These are phyloP conservation scores for Lepraria neglecta DNA, from an alignment of 495 filamentous ascomycete genomes.

Conservation along the genomic window DNA sequence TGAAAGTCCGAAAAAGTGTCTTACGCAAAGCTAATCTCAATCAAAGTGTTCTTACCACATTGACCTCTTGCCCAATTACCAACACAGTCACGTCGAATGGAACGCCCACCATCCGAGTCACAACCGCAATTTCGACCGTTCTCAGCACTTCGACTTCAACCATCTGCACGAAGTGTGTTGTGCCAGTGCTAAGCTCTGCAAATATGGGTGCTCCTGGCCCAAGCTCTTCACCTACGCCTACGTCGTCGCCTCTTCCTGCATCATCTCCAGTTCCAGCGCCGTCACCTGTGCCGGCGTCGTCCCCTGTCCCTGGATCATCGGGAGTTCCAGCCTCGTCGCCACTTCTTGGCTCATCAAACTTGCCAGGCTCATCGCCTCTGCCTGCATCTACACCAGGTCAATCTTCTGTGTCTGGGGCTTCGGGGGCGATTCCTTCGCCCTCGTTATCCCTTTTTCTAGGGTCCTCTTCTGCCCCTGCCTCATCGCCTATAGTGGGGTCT, in stretches of 20 bases:
- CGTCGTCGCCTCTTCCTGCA: not conserved
- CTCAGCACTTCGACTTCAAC: conserved; percentile 18
- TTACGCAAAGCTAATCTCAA: not conserved
- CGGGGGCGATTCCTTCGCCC: too few relatives aligned
- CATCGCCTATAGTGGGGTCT: not conserved
- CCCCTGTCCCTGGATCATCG: not conserved
- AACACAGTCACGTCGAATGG: conserved; percentile 17
- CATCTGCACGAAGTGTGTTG: conserved; percentile 21
- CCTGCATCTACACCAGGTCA: not conserved
- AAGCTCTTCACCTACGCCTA: not conserved
- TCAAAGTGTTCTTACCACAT: conserved; percentile 18
- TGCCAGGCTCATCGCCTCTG: not conserved
- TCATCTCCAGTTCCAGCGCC: too few relatives aligned
- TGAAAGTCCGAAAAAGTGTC: too few relatives aligned
- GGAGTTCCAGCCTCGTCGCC: not conserved
- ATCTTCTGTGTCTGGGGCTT: too few relatives aligned
- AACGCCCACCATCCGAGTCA: conserved; percentile 1
- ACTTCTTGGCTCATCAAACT: not conserved
- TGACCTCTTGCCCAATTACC: conserved; percentile 24
- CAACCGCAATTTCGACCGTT: conserved; percentile 21
- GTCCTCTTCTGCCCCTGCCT: not conserved
- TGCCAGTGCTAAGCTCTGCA: not conserved
- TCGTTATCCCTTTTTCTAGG: too few relatives aligned
- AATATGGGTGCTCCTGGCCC: not conserved
- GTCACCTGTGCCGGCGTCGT: not conserved